Percentiles rank a stretch among this genome's conserved stretches.
These are phyloP conservation scores for Begonia peltatifolia DNA, from an alignment of 306 rosid genomes.

Conservation along the genomic window DNA sequence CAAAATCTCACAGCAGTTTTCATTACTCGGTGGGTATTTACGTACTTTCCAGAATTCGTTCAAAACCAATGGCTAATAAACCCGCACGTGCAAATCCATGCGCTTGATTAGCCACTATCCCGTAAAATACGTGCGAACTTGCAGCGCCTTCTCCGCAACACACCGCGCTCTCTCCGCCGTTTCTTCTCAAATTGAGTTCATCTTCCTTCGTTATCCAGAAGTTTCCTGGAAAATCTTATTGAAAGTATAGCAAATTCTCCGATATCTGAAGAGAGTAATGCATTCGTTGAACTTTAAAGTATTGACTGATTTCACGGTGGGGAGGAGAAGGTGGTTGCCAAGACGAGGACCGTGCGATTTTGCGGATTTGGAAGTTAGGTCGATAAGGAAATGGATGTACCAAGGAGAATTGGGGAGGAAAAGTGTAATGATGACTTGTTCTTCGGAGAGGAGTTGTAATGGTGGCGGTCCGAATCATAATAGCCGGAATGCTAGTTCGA, in stretches of 20 bases:
- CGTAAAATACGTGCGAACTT: not conserved
- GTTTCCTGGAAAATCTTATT: not conserved
- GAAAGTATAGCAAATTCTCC: not conserved
- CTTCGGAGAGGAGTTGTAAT: slow-evolving; percentile 25
- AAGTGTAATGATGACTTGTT: slow-evolving; percentile 29
- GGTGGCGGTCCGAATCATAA: slow-evolving; percentile 21
- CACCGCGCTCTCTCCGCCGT: not conserved
- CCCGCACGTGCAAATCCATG: no score
- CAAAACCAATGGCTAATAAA: no score
- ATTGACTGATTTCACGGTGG: slow-evolving; percentile 22
- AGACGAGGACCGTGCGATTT: slow-evolving; percentile 17
- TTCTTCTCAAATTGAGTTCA: not conserved
- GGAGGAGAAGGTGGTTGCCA: slow-evolving; percentile 12
- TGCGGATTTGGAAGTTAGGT: slow-evolving; percentile 13
- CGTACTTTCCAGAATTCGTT: no score
- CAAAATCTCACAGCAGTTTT: no score
- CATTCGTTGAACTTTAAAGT: slow-evolving; percentile 42
- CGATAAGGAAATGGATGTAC: slow-evolving; percentile 7
- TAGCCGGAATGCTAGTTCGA: slow-evolving; percentile 21
- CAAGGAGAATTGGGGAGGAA: slow-evolving; percentile 11
- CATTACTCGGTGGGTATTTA: no score
- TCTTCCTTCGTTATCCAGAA: not conserved
- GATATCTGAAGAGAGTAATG: slow-evolving; percentile 22
- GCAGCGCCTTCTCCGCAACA: not conserved
- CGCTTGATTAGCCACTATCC: not conserved